Base-by-base conservation (phyloP, 2,329 filamentous ascomycete species). In the Dactylellina cionopaga region DNA sequence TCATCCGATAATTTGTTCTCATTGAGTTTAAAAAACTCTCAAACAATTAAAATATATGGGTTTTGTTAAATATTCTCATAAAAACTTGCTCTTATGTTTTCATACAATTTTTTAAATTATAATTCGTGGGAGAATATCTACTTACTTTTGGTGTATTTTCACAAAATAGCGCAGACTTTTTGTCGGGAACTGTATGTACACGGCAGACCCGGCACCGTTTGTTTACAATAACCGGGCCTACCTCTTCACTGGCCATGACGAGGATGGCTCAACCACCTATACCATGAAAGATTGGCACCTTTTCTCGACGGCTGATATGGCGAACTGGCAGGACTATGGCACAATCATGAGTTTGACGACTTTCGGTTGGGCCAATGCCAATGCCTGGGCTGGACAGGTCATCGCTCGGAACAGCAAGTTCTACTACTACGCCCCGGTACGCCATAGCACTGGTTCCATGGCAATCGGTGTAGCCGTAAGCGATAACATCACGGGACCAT, bases 381-480 rank as follows among this genome's bases (percentile, higher is more conserved):
- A 79, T n/a, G 80, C 79, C 1, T 81, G 79, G 79, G 80, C 80
- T 0, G 77, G 76, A 1, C 79, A 80, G 47, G 76, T 77, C 1
- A 74, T 81, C 11, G 55, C 70, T 15, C 75, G 79, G 25, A 79
- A 80, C 66, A 77, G 76, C 54, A 79, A 78, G 52, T 81, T 80
- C 68, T 81, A 80, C 75, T 78, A 68, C 55, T 80, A 80, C 68
- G 78, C 77, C 3, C 77, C 79, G 2, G 44, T 79, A 9, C 63
- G 54, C 22, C 64, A 65, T 39, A 74, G 41, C 24, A 71, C 70
- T 29, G 77, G 77, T 22, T 15, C 68, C 5, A 78, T 78, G 75
- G 71, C 77, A 31, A 80, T 81, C 49, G 80, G 80, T 15, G 78
- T 81, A 11, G 80, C 75, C 6, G 77, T 80, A 2, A 77, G 78